Conservation (phyloP, 495 filamentous ascomycete species). For the Annulohypoxylon moriforme region DNA sequence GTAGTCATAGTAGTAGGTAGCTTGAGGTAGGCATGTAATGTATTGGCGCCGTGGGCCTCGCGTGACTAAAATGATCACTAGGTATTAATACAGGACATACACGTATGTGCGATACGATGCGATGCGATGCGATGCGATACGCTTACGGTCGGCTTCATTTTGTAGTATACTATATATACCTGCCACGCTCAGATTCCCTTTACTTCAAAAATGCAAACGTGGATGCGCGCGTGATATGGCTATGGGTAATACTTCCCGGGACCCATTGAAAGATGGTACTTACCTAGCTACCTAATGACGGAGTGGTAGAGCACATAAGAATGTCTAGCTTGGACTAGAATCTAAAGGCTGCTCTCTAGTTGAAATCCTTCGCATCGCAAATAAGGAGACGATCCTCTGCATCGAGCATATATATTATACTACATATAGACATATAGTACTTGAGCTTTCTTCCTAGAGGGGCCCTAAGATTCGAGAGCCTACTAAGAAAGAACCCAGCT, state of each 20-base stretch:
- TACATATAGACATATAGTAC: too few species aligned
- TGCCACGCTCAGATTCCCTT: slow-evolving; percentile 1
- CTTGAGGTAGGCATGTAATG: slow-evolving; percentile 11
- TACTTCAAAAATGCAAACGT: slow-evolving; percentile 10
- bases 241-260: slow-evolving; percentile 2
- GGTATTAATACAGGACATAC: neutral
- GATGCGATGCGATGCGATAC: too few species aligned
- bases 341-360: neutral
- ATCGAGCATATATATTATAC: neutral
- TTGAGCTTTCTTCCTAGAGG: slow-evolving; percentile 11
- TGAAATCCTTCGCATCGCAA: too few species aligned
- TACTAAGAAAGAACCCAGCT: slow-evolving; percentile 1
- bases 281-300: neutral
- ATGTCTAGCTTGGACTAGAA: neutral
- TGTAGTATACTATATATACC: neutral
- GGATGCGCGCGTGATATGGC: neutral
- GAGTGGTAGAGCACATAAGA: slow-evolving; percentile 2
- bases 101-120: too few species aligned
- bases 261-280: slow-evolving; percentile 1
- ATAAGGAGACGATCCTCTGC: neutral
- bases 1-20: neutral
- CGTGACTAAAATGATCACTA: slow-evolving; percentile 8
- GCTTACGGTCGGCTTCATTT: slow-evolving; percentile 31
- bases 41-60: slow-evolving; percentile 21
- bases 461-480: slow-evolving; percentile 8